Evolutionary conservation across 257 asterid genomes (phyloP).

Genomic region (Ajuga chamaepitys): DNA sequence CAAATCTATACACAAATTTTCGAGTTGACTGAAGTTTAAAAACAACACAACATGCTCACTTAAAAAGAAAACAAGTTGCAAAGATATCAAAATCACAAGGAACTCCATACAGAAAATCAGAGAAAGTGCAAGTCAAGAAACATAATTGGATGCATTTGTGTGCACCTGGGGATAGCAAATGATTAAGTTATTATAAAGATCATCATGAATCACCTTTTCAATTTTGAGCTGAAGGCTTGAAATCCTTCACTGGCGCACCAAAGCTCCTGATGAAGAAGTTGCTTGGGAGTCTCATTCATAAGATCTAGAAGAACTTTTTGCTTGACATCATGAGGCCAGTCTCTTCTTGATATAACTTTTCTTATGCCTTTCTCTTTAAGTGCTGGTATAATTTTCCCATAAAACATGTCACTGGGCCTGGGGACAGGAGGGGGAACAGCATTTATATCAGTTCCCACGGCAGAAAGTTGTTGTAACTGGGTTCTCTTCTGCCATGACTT

Average conservation of each 20-base stretch:
- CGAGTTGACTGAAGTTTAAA: constrained; percentile 4
- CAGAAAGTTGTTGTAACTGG: constrained; percentile 69
- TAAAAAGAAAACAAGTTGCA: neutral
- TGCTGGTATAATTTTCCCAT: constrained; percentile 96
- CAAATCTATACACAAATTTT: constrained; percentile 8
- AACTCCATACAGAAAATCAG: constrained; percentile 1
- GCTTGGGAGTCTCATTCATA: constrained; percentile 90
- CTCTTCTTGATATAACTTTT: constrained; percentile 95
- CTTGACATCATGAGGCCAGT: constrained; percentile 99
- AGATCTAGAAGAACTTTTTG: constrained; percentile 86
- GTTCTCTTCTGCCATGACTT: constrained; percentile 93
- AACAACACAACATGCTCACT: neutral
- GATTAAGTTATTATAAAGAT: constrained; percentile 8
- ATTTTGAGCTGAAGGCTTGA: constrained; percentile 80
- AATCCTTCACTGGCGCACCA: constrained; percentile 99
- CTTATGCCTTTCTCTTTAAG: constrained; percentile 97
- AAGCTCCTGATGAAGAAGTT: constrained; percentile 93
- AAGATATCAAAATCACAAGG: constrained; percentile 14
- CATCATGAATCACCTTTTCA: constrained; percentile 55
- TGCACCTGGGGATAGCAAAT: constrained; percentile 4
- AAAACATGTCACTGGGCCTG: constrained; percentile 97
- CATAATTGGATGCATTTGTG: neutral
- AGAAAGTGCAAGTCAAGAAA: neutral
- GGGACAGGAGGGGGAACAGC: constrained; percentile 79
- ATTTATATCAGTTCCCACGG: constrained; percentile 48